Evolutionary conservation across 345 rosid genomes (phyloP).

Genomic region (rapeseed (Brassica napus)): DNA sequence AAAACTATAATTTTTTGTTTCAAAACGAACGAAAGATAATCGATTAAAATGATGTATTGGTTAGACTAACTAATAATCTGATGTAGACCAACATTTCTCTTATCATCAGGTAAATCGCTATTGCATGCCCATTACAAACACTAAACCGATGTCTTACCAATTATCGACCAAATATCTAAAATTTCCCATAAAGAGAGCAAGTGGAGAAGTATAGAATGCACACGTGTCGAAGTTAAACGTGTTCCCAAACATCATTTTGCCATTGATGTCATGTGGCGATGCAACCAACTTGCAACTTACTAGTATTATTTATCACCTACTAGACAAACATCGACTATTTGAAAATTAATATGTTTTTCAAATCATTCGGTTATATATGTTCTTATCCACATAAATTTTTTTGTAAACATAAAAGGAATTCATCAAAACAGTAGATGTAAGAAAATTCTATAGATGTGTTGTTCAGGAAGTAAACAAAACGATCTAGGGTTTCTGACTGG

Average conservation of each 20-base stretch:
- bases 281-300: constrained; percentile 36
- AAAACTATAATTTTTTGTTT: not conserved
- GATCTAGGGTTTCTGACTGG: not conserved
- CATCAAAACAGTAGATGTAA: not conserved
- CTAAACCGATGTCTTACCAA: not conserved
- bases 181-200: not conserved
- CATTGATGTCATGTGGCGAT: constrained; percentile 22
- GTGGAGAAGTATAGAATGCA: constrained; percentile 18
- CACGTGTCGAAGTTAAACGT: constrained; percentile 18
- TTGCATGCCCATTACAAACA: not conserved
- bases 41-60: not conserved
- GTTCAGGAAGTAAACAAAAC: not conserved
- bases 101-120: not conserved
- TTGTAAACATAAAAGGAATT: not conserved
- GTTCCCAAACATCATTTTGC: constrained; percentile 33
- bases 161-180: not conserved
- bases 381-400: not conserved
- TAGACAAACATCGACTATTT: constrained; percentile 1
- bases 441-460: not conserved
- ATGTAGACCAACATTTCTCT: not conserved
- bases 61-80: not conserved
- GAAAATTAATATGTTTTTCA: not conserved
- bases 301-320: constrained; percentile 5
- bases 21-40: not conserved
- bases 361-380: not conserved